Percentiles rank a stretch among this genome's conserved stretches.
These are phyloP conservation scores for Purpureocillium lavendulum DNA, from an alignment of 2,329 filamentous ascomycete genomes.

Conservation along the genomic window DNA sequence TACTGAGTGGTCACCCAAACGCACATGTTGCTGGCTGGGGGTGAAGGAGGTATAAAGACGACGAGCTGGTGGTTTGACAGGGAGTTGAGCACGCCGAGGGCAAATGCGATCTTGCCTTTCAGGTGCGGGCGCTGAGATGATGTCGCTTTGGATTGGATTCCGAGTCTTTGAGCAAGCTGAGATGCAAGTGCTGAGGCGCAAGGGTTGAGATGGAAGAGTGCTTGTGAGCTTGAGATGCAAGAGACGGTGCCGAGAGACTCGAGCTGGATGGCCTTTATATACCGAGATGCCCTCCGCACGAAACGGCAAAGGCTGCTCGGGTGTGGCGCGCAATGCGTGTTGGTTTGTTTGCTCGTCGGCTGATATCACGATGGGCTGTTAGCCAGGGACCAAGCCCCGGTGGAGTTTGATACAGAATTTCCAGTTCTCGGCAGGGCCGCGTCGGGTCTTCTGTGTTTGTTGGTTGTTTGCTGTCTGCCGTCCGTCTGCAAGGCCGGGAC, in stretches of 20 bases:
- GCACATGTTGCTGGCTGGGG: slow-evolving; percentile 19
- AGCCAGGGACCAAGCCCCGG: slow-evolving; percentile 5
- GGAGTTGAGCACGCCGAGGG: no score
- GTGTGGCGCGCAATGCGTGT: slow-evolving; percentile 9
- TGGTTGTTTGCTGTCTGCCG: slow-evolving; percentile 8
- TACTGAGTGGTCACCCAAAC: slow-evolving; percentile 21
- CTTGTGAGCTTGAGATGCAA: no score
- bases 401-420: slow-evolving; percentile 6
- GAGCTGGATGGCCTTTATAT: slow-evolving; percentile 17
- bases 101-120: no score
- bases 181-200: no score
- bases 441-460: slow-evolving; percentile 6
- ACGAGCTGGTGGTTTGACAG: no score
- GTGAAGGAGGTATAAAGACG: no score
- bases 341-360: slow-evolving; percentile 6
- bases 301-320: neutral
- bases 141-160: no score
- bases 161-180: no score
- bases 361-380: slow-evolving; percentile 1
- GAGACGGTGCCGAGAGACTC: no score
- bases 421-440: slow-evolving; percentile 5
- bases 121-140: no score
- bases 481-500: slow-evolving; percentile 4
- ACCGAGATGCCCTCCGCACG: slow-evolving; percentile 12
- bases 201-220: no score